Conservation (phyloP, 2,329 filamentous ascomycete genomes). For the Hymenoscyphus repandus region DNA sequence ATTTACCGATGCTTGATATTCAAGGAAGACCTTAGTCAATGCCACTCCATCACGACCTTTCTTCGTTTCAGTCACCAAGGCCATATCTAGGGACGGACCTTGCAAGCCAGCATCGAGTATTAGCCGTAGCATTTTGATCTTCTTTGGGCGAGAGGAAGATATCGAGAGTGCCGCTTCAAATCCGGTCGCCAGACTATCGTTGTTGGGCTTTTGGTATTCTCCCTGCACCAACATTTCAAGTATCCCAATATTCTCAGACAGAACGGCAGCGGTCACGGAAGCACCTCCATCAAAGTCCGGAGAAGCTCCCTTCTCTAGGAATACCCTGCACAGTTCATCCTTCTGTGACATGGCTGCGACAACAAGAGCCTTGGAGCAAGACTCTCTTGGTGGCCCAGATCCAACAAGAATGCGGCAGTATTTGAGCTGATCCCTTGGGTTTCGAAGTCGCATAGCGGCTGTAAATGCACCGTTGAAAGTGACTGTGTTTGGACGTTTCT, state of each 20-base stretch:
- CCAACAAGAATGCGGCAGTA: conserved; percentile 5
- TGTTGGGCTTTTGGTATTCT: background rate
- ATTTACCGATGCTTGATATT: conserved; percentile 46
- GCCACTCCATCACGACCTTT: background rate
- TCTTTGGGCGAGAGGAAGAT: background rate
- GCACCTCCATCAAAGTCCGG: conserved; percentile 5
- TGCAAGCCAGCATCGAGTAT: conserved; percentile 8
- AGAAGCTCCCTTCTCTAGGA: conserved; percentile 6
- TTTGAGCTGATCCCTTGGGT: conserved; percentile 7
- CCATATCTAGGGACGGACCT: conserved; percentile 4
- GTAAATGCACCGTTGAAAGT: conserved; percentile 6
- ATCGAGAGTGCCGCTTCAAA: conserved; percentile 4
- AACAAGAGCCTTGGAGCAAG: conserved; percentile 6
- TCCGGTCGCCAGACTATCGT: conserved; percentile 3
- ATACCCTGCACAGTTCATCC: conserved; percentile 5
- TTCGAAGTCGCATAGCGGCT: conserved; percentile 2
- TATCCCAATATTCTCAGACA: conserved; percentile 3
- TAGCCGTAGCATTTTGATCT: conserved; percentile 4
- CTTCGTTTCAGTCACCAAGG: background rate
- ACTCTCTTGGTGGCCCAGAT: background rate
- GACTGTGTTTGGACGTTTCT: conserved; percentile 3
- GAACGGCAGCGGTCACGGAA: conserved; percentile 6
- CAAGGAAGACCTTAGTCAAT: conserved; percentile 43
- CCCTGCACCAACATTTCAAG: conserved; percentile 4
- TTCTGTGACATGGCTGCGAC: background rate